Evolutionary conservation across 208 protist species (phyloP).

Genomic region (Phytomonas sp.): DNA sequence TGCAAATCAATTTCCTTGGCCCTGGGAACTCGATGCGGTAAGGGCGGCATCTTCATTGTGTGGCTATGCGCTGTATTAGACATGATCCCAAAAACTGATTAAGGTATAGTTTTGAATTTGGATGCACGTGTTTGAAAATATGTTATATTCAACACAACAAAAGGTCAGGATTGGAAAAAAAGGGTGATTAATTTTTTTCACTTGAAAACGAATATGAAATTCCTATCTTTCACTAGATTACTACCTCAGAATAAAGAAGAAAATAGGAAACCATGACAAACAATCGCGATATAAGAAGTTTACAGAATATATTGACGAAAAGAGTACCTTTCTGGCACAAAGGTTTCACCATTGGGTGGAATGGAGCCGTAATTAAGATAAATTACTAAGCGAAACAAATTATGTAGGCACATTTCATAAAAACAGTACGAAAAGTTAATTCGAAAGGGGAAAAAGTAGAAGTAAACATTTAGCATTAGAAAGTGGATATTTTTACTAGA

Average conservation of each 20-base stretch:
- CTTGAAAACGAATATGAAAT: too few relatives aligned
- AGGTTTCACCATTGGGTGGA: background rate
- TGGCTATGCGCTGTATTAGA: background rate
- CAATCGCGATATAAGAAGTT: background rate
- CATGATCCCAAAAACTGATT: background rate
- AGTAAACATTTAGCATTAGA: background rate
- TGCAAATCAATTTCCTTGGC: background rate
- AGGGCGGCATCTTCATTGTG: background rate
- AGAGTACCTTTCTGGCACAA: background rate
- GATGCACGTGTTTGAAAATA: background rate
- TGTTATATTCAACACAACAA: too few relatives aligned
- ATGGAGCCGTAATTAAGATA: background rate
- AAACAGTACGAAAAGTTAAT: background rate
- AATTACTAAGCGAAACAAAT: constrained; percentile 9
- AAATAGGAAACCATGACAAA: background rate
- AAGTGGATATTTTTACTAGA: constrained; percentile 4
- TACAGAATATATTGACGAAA: too few relatives aligned
- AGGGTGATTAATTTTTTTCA: too few relatives aligned
- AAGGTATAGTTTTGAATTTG: background rate
- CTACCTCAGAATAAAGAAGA: too few relatives aligned
- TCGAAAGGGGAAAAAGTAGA: constrained; percentile 8
- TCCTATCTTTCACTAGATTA: too few relatives aligned
- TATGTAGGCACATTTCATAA: background rate
- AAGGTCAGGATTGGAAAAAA: too few relatives aligned
- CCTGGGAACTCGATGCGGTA: background rate